Conservation (phyloP, 2,329 filamentous ascomycete species). For the Akanthomyces muscarius region DNA sequence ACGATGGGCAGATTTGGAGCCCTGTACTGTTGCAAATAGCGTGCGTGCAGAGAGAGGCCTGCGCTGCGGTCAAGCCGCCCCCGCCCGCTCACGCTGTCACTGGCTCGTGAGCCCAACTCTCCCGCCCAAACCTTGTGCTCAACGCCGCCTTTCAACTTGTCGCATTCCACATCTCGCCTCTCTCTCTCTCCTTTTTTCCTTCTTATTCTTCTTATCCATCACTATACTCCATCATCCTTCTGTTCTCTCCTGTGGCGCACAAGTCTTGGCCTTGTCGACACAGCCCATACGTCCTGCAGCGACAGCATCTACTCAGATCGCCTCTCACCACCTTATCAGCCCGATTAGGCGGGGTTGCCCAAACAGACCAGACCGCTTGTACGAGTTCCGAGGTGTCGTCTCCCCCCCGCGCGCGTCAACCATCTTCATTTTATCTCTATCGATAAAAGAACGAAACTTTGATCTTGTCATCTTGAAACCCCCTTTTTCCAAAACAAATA, state of each 20-base stretch:
- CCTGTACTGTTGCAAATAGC: too few species aligned
- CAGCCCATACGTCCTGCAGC: not conserved
- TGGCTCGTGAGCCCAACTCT: constrained; percentile 5
- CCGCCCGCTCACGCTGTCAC: constrained; percentile 11
- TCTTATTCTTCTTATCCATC: not conserved
- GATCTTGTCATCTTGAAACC: not conserved
- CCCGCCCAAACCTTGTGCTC: not conserved
- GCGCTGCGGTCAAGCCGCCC: not conserved
- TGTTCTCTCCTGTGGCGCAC: not conserved
- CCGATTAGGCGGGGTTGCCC: constrained; percentile 14
- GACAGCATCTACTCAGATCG: constrained; percentile 11
- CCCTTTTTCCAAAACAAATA: constrained; percentile 9
- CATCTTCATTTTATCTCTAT: not conserved
- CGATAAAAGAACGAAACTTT: constrained; percentile 5
- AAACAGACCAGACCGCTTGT: constrained; percentile 13
- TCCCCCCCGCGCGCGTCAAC: not conserved
- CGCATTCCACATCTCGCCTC: not conserved
- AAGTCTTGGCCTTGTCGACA: not conserved
- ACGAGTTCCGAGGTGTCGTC: constrained; percentile 17
- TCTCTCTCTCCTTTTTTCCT: not conserved
- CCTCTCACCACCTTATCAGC: constrained; percentile 5
- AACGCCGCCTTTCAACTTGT: not conserved
- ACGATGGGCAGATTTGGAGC: not conserved
- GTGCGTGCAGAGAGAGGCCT: too few species aligned
- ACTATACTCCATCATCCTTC: not conserved